Conservation (phyloP, 257 asterid genomes). For the Solanum chaucha region DNA sequence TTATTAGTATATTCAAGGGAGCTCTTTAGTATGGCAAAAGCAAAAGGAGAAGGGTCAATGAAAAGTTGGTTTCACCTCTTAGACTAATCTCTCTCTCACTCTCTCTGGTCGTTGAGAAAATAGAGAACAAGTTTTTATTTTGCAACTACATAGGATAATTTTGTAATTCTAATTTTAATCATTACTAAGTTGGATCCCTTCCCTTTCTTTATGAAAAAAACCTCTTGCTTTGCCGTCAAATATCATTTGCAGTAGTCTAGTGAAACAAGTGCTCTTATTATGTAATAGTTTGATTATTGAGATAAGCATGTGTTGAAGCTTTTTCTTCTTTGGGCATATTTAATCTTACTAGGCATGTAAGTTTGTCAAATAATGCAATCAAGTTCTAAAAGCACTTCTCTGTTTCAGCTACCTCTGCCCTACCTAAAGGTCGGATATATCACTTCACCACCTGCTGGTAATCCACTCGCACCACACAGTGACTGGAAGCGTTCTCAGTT, state of each 20-base stretch:
- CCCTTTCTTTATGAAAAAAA: not conserved
- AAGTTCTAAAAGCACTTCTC: conserved; percentile 11
- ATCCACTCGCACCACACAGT: conserved; percentile 82
- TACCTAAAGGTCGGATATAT: conserved; percentile 83
- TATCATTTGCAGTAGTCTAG: not conserved
- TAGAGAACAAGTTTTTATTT: not conserved
- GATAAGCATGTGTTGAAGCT: not conserved
- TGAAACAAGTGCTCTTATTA: not conserved
- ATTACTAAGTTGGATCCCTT: not conserved
- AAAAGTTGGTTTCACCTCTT: not conserved
- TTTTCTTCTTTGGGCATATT: not conserved
- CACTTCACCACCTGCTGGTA: conserved; percentile 89
- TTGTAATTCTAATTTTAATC: not conserved
- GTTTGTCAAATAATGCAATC: not conserved
- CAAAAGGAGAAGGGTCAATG: not conserved
- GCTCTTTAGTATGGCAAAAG: not conserved
- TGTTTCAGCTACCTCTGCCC: conserved; percentile 91
- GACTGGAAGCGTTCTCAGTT: conserved; percentile 88
- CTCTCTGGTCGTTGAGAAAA: not conserved
- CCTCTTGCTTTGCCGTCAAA: not conserved
- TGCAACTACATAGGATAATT: not conserved
- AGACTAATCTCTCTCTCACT: not conserved
- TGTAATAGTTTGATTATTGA: not conserved
- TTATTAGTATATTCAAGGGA: not conserved
- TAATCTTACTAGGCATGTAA: not conserved